Evolutionary conservation across 148 eudicot species (phyloP).

Genomic region (Camellia sinensis): DNA sequence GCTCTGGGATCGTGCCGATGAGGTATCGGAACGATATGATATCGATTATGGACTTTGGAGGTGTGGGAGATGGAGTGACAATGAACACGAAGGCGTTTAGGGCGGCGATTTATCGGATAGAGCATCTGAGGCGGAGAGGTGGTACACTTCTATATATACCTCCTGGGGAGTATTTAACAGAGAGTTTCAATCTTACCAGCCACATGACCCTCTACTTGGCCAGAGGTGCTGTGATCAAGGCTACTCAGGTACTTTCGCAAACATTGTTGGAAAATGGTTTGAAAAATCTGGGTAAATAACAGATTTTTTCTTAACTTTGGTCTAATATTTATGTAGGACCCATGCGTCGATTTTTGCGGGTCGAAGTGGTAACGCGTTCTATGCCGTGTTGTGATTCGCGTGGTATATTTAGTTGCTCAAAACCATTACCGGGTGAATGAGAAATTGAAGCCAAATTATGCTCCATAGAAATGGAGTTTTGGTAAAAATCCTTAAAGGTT

Average conservation of each 20-base stretch:
- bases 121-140: constrained; percentile 53
- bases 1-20: constrained; percentile 80
- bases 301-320: no score
- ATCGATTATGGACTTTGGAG: constrained; percentile 82
- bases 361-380: no score
- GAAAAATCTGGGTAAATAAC: no score
- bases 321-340: no score
- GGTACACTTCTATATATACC: constrained; percentile 77
- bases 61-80: constrained; percentile 78
- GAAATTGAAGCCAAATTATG: no score
- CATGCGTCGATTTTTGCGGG: no score
- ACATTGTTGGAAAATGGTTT: no score
- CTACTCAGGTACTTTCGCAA: constrained; percentile 54
- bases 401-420: no score
- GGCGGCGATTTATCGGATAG: constrained; percentile 65
- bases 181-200: constrained; percentile 71
- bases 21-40: constrained; percentile 53
- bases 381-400: no score
- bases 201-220: constrained; percentile 89
- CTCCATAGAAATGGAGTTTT: no score
- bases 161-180: constrained; percentile 74
- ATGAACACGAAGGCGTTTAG: constrained; percentile 77
- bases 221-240: constrained; percentile 73
- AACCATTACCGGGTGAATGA: no score
- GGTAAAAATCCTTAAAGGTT: no score